A percentile compares a stretch with the other conserved stretches of the same genome.
phyloP scores from a whole-genome alignment of 371 early-diverging fungal genomes.

The Mortierella sp. region DNA sequence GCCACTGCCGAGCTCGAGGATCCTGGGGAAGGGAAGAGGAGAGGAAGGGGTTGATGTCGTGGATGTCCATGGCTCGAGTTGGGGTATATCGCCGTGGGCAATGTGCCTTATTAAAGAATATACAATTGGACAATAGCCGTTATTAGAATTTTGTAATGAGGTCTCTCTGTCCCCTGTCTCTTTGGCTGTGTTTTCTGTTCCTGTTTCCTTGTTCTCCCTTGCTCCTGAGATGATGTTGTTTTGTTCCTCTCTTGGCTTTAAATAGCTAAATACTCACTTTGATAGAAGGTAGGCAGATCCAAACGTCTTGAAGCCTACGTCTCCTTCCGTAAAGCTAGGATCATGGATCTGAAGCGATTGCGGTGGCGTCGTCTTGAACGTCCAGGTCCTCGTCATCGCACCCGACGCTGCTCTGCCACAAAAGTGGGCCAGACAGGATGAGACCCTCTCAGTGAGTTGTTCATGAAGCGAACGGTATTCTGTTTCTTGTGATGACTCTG shows the following conservation, averaged over 20 bases:
- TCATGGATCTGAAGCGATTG: slow-evolving; percentile 47
- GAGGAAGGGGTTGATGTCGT: not conserved
- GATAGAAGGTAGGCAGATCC: slow-evolving; percentile 52
- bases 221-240: too few relatives aligned
- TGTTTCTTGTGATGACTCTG: slow-evolving; percentile 20
- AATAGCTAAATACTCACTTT: slow-evolving; percentile 45
- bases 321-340: slow-evolving; percentile 49
- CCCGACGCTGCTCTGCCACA: slow-evolving; percentile 51
- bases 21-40: slow-evolving; percentile 23
- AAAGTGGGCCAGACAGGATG: slow-evolving; percentile 44
- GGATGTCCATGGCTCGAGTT: slow-evolving; percentile 46
- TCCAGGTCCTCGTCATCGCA: slow-evolving; percentile 53
- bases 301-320: slow-evolving; percentile 55
- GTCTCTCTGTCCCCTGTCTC: too few relatives aligned
- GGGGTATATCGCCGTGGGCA: slow-evolving; percentile 52
- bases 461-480: slow-evolving; percentile 34
- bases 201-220: too few relatives aligned
- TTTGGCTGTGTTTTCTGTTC: too few relatives aligned
- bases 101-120: too few relatives aligned
- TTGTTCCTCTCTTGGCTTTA: too few relatives aligned
- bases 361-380: slow-evolving; percentile 34
- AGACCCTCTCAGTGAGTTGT: slow-evolving; percentile 36
- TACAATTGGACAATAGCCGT: too few relatives aligned
- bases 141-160: too few relatives aligned
- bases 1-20: slow-evolving; percentile 50